Base-by-base conservation (phyloP, 805 yeast genomes). In the Kregervanrija delftensis region DNA sequence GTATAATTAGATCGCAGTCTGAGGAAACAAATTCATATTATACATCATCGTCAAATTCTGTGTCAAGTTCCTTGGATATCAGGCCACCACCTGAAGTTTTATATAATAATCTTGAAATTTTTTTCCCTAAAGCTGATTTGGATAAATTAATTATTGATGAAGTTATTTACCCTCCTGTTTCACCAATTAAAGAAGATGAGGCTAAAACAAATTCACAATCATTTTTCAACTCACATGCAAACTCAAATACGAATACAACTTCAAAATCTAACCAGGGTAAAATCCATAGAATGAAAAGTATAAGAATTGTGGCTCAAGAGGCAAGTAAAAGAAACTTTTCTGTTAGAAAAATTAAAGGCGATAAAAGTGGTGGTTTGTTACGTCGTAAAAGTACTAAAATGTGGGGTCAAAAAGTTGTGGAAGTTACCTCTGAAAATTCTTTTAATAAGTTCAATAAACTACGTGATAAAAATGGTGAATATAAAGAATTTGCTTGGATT, bases 371-470 rank as follows among this genome's bases (percentile, higher is more conserved):
- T 47, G 53, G 50, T 50, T 61, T 81, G 8, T 61, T 91, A 33
- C 72, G 88, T 50, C 71, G 98, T 45, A 74, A 73, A 44, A 87
- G 93, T 57, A 93, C 99, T 1, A 95, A 93, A 66, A 77, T 93
- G 83, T 93, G 99, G 99, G 99, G 99, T 15, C 89, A 87, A 49
- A 83, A 77, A 50, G 95, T 88, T 12, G 83, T 89, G 31, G 99
- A 93, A 64, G 90, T 90, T 30, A 89, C 90, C 1, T 81, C 91
- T 2, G 79, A 76, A 16, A 83, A 78, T 49, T 71, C 75, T 49
- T 76, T 76, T 35, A 71, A 73, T 47, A 83, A 86, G 10, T 76
- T 81, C 43, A 15, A 79, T 83, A 22, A 82, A 83, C 54, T 79
- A 79, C 51, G 64, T 86, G 42, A 73, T 79, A 44, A 83, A 76